Percentiles rank a stretch among this genome's conserved stretches.
Conservation (phyloP, 2,329 filamentous ascomycete species). For the Fusarium circinatum region DNA sequence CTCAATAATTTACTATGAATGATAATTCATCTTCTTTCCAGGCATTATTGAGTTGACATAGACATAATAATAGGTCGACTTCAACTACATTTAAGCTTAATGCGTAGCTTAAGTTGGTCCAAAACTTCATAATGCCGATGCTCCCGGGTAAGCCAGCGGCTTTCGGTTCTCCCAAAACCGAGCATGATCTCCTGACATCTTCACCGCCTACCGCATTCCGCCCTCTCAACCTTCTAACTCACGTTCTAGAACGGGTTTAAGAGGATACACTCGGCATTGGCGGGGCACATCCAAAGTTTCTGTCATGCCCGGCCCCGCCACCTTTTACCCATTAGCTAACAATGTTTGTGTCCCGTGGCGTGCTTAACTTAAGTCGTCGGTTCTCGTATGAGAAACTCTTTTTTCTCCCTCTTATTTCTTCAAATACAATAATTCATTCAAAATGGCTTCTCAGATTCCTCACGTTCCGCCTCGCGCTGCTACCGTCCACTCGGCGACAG, state of each 20-base stretch:
- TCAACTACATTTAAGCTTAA: slow-evolving; percentile 17
- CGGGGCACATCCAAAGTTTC: slow-evolving; percentile 38
- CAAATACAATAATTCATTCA: neutral
- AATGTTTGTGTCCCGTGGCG: slow-evolving; percentile 40
- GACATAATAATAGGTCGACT: neutral
- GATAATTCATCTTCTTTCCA: neutral
- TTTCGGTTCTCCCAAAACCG: slow-evolving; percentile 4
- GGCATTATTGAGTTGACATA: too few relatives aligned
- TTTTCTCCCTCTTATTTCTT: neutral
- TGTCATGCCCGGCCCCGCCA: slow-evolving; percentile 31
- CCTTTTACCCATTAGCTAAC: slow-evolving; percentile 9
- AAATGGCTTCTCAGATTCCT: slow-evolving; percentile 45
- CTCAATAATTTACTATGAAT: neutral
- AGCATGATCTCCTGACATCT: neutral
- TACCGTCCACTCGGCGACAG: slow-evolving; percentile 72
- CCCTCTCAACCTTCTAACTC: slow-evolving; percentile 7
- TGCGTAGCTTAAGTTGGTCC: neutral
- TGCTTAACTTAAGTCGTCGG: slow-evolving; percentile 36
- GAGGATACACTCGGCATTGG: slow-evolving; percentile 47
- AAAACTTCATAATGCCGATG: slow-evolving; percentile 1
- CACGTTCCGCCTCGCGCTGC: slow-evolving; percentile 48
- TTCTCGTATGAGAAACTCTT: slow-evolving; percentile 27
- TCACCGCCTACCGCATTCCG: slow-evolving; percentile 20
- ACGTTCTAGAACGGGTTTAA: slow-evolving; percentile 25
- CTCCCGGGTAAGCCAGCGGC: slow-evolving; percentile 18